Percentiles rank a stretch among this genome's conserved stretches.
These are phyloP conservation scores for Cadophora sp. DNA, from an alignment of 2,329 filamentous ascomycete genomes.

Conservation along the genomic window DNA sequence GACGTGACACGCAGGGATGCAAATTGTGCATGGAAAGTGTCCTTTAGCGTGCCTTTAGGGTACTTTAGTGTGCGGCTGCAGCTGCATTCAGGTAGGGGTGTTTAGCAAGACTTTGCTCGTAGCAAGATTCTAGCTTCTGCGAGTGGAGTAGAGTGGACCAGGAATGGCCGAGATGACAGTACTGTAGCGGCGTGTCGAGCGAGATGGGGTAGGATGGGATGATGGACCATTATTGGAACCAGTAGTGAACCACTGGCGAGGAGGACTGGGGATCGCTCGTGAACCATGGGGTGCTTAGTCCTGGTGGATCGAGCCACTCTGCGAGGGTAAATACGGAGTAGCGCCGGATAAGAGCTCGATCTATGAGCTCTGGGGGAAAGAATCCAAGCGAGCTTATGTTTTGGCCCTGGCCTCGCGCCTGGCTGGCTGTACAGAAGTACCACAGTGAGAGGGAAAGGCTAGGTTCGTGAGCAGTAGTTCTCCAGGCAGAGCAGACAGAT, in stretches of 20 bases:
- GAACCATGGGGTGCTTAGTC: neutral
- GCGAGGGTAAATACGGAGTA: neutral
- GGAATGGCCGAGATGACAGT: conserved; percentile 10
- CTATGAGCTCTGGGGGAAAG: neutral
- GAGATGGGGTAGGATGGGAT: neutral
- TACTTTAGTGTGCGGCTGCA: conserved; percentile 6
- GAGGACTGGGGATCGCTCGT: neutral
- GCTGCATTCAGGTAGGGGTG: neutral
- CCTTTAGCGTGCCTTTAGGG: neutral
- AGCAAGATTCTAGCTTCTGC: neutral
- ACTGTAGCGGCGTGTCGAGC: neutral
- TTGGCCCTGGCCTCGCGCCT: neutral
- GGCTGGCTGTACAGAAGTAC: neutral
- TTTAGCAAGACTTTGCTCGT: neutral
- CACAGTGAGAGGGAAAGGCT: conserved; percentile 6
- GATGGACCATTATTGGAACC: too few relatives aligned
- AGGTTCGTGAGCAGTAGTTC: neutral
- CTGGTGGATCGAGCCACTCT: neutral
- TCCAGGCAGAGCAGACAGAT: neutral
- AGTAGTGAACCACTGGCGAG: too few relatives aligned
- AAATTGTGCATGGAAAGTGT: neutral
- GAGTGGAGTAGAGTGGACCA: neutral
- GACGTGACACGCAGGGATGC: conserved; percentile 12
- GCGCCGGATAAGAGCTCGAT: neutral
- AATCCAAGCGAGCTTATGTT: conserved; percentile 12